phyloP scores from a whole-genome alignment of 2,329 filamentous ascomycete genomes.

The Arachnomyces sp. region DNA sequence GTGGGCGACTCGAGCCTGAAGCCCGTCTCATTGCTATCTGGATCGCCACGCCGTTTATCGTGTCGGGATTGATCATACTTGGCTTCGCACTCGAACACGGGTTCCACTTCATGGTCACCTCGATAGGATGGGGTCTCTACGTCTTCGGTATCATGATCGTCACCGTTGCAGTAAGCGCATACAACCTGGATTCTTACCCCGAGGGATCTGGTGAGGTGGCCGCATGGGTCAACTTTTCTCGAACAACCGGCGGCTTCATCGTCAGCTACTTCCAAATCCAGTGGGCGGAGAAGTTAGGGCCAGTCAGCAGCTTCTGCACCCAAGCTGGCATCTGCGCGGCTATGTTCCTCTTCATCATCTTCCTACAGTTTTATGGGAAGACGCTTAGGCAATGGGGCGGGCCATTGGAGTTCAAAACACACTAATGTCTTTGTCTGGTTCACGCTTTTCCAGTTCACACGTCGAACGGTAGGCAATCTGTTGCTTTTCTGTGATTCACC shows the following conservation, averaged over 20 bases:
- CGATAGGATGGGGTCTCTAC: conserved; percentile 47
- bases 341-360: conserved; percentile 30
- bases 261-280: conserved; percentile 47
- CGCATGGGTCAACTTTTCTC: conserved; percentile 45
- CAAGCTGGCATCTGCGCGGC: conserved; percentile 37
- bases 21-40: conserved; percentile 45
- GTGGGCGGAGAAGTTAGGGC: conserved; percentile 41
- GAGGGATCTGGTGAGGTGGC: conserved; percentile 49
- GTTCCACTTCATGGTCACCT: conserved; percentile 48
- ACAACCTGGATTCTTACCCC: conserved; percentile 49
- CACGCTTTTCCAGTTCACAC: too few relatives aligned
- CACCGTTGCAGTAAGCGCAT: conserved; percentile 46
- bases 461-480: too few relatives aligned
- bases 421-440: conserved; percentile 9
- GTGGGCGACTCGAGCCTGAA: conserved; percentile 52
- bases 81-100: conserved; percentile 45
- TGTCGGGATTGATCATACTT: conserved; percentile 44
- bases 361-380: conserved; percentile 33
- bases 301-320: conserved; percentile 40
- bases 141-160: conserved; percentile 51
- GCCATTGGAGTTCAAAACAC: conserved; percentile 26
- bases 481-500: too few relatives aligned
- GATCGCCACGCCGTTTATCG: conserved; percentile 43
- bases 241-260: conserved; percentile 46
- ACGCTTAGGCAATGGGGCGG: conserved; percentile 29